Conservation (phyloP, 805 yeast species). For the Wickerhamomyces ciferrii region DNA sequence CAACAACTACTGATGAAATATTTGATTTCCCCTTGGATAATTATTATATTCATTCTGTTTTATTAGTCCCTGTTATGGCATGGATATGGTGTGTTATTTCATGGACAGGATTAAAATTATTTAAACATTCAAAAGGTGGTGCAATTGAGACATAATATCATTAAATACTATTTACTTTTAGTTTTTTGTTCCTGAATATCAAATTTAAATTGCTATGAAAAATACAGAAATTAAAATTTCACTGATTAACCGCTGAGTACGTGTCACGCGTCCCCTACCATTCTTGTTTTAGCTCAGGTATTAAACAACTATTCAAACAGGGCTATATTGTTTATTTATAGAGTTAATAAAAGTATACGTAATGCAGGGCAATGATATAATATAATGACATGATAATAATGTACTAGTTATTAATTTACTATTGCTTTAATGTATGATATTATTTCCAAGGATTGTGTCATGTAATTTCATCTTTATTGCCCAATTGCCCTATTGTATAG, state of each 20-base stretch:
- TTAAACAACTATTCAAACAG: too few relatives aligned
- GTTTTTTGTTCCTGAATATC: not conserved
- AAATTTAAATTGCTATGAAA: too few relatives aligned
- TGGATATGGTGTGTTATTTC: constrained; percentile 73
- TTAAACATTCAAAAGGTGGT: constrained; percentile 72
- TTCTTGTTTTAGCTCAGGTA: too few relatives aligned
- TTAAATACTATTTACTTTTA: not conserved
- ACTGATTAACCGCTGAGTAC: too few relatives aligned
- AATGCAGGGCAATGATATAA: too few relatives aligned
- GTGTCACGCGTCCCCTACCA: too few relatives aligned
- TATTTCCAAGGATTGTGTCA: not conserved
- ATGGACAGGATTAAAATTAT: constrained; percentile 79
- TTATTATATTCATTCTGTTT: constrained; percentile 30
- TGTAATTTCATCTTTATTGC: not conserved
- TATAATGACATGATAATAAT: too few relatives aligned
- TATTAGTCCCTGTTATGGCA: constrained; percentile 28
- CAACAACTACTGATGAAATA: constrained; percentile 15
- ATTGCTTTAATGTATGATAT: not conserved
- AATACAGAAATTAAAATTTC: too few relatives aligned
- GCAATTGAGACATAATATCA: constrained; percentile 12
- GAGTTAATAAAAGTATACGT: too few relatives aligned
- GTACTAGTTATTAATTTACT: too few relatives aligned
- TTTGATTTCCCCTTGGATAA: constrained; percentile 32
- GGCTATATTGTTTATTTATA: too few relatives aligned
- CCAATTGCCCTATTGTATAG: not conserved